Percentiles rank a stretch among this genome's conserved stretches.
Conservation (phyloP, 345 rosid genomes). For the Eucalyptus camaldulensis region DNA sequence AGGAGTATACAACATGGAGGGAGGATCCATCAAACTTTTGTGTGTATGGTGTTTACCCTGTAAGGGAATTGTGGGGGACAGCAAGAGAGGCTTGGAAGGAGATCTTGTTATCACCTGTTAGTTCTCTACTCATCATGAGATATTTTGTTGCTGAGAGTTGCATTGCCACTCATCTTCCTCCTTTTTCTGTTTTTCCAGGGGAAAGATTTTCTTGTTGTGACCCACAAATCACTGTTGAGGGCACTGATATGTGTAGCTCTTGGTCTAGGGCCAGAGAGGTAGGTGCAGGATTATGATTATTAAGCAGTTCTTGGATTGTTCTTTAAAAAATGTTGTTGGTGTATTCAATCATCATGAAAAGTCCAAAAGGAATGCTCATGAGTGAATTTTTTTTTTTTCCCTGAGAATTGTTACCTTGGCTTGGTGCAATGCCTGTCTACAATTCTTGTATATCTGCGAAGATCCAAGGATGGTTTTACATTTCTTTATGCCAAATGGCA, state of each 20-base stretch:
- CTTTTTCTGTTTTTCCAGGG: constrained; percentile 18
- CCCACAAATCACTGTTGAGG: constrained; percentile 57
- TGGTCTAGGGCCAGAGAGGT: constrained; percentile 50
- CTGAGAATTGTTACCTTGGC: neutral
- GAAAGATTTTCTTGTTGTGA: constrained; percentile 32
- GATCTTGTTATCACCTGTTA: constrained; percentile 39
- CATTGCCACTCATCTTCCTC: neutral
- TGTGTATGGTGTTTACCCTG: constrained; percentile 51
- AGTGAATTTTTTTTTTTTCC: neutral
- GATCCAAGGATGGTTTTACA: neutral
- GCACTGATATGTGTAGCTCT: constrained; percentile 60
- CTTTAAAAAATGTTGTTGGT: neutral
- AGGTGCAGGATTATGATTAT: neutral
- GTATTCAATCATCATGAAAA: neutral
- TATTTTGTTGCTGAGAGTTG: neutral
- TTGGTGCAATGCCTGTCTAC: neutral
- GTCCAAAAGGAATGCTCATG: neutral
- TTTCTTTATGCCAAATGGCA: neutral
- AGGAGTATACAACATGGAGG: constrained; percentile 45
- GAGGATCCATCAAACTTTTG: constrained; percentile 46
- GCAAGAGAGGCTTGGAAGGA: constrained; percentile 65
- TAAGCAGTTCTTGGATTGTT: neutral
- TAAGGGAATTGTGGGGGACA: constrained; percentile 36
- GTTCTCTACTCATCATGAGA: neutral
- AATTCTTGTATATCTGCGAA: neutral